Conservation (phyloP, 805 yeast species). For the Yarrowia sp. region DNA sequence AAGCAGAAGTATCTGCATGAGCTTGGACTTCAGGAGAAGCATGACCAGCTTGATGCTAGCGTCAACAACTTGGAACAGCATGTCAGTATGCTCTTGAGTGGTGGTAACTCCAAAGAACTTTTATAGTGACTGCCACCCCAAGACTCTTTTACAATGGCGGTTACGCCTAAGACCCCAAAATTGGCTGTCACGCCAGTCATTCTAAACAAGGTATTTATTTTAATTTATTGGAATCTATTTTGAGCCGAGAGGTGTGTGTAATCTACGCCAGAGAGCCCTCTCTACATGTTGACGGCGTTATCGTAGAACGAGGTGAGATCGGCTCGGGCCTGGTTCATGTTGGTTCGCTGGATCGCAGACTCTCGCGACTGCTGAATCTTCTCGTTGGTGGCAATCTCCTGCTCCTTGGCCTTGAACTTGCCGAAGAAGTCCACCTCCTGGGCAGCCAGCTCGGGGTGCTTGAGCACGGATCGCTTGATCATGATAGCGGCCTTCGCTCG, state of each 20-base stretch:
- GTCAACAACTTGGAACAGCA: background rate
- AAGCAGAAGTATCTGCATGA: conserved; percentile 2
- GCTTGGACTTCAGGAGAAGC: conserved; percentile 7
- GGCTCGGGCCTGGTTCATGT: conserved; percentile 23
- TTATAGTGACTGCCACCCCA: no score
- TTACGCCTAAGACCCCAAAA: no score
- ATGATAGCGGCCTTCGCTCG: conserved; percentile 33
- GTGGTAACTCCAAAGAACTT: no score
- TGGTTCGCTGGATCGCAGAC: conserved; percentile 22
- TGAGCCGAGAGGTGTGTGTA: background rate
- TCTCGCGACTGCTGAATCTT: conserved; percentile 27
- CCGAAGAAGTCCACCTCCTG: conserved; percentile 20
- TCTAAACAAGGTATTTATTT: conserved; percentile 4
- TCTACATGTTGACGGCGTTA: conserved; percentile 29
- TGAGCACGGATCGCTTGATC: conserved; percentile 39
- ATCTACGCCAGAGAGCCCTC: background rate
- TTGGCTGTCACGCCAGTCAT: no score
- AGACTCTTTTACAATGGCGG: no score
- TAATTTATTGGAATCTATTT: conserved; percentile 15
- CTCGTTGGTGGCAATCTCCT: conserved; percentile 17
- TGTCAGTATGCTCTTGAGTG: background rate
- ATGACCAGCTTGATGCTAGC: background rate
- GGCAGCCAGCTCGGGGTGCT: conserved; percentile 39
- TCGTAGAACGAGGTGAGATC: conserved; percentile 32
- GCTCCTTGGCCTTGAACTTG: conserved; percentile 29